Evolutionary conservation across 2,329 filamentous ascomycete genomes (phyloP), one percentile per base, ranked within the genome.

Genomic region (Domatiomyces globalis): DNA sequence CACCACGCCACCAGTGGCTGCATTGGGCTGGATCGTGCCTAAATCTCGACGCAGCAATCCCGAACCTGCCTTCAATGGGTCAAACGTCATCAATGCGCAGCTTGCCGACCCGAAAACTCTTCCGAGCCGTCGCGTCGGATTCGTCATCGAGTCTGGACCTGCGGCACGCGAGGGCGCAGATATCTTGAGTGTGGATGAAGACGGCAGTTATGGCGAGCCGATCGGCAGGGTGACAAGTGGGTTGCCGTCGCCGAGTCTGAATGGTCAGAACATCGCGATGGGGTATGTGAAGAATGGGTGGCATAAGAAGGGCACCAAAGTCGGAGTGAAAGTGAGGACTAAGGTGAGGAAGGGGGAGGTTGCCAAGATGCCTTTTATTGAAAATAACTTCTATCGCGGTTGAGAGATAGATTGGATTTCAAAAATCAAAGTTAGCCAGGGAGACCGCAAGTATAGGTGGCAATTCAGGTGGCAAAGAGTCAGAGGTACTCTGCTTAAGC

Each of bases 181-280:
- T 62, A 84, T 98, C 55, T 74, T 89, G 29, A 73, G 76, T 60
- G 50, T 67, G 19, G 65, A 69, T 44, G 71, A 76, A 54, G 74
- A 79, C 5, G 18, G 19, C 18, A 80, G 79, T 29, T 39, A 39
- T 10, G 70, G 65, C 43, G 66, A 83, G 60, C 78, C 79, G 60
- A 76, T 96, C 51, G 92, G 92, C 12, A 76, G 73, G 36, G 75
- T 98, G 56, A 98, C 92, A 4, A 94, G 87, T 60, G 92, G 92
- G 15, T 86, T 87, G 58, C 92, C 92, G 0, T 89, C 84, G 64
- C 92, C 92, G 2, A 86, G 84, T 0, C 71, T 95, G 46, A 82
- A 83, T 57, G 70, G 70, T 3, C 84, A 84, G 73, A 95, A 96
- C 67, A 90, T 98, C 56, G 88, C 90, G 51, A 98, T 98, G 92